phyloP scores from a whole-genome alignment of 352 stramenopile species.

The Thalassiosira sp. region DNA sequence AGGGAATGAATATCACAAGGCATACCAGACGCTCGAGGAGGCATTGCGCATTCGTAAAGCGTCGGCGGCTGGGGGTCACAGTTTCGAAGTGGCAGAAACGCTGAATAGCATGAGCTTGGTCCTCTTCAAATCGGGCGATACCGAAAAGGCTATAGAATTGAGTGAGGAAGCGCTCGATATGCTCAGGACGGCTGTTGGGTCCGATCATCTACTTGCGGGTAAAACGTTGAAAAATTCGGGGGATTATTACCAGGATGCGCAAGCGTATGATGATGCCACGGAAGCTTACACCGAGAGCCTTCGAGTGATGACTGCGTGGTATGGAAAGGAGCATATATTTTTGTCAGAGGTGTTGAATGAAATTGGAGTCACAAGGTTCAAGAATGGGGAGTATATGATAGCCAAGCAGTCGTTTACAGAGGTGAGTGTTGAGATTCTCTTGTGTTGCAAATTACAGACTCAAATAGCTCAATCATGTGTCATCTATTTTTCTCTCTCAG shows the following conservation, averaged over 20 bases:
- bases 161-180: slow-evolving; percentile 41
- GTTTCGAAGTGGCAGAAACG: slow-evolving; percentile 65
- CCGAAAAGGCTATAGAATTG: slow-evolving; percentile 46
- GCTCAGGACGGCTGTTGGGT: slow-evolving; percentile 29
- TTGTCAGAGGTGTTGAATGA: slow-evolving; percentile 61
- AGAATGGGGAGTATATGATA: slow-evolving; percentile 51
- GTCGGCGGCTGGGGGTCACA: slow-evolving; percentile 46
- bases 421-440: slow-evolving; percentile 24
- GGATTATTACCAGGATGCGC: slow-evolving; percentile 47
- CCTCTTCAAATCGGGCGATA: slow-evolving; percentile 60
- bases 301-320: slow-evolving; percentile 48
- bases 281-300: slow-evolving; percentile 54
- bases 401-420: slow-evolving; percentile 58
- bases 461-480: not conserved
- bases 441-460: too few relatives aligned
- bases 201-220: slow-evolving; percentile 48
- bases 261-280: slow-evolving; percentile 48
- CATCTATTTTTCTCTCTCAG: slow-evolving; percentile 20
- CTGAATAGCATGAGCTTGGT: slow-evolving; percentile 65
- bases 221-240: slow-evolving; percentile 53
- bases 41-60: slow-evolving; percentile 52
- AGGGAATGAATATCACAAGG: slow-evolving; percentile 61
- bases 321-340: slow-evolving; percentile 48
- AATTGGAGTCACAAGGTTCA: slow-evolving; percentile 55
- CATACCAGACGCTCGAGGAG: slow-evolving; percentile 64